Base-by-base conservation (phyloP, 164 flowering plant genomes). In the Saururus chinensis region DNA sequence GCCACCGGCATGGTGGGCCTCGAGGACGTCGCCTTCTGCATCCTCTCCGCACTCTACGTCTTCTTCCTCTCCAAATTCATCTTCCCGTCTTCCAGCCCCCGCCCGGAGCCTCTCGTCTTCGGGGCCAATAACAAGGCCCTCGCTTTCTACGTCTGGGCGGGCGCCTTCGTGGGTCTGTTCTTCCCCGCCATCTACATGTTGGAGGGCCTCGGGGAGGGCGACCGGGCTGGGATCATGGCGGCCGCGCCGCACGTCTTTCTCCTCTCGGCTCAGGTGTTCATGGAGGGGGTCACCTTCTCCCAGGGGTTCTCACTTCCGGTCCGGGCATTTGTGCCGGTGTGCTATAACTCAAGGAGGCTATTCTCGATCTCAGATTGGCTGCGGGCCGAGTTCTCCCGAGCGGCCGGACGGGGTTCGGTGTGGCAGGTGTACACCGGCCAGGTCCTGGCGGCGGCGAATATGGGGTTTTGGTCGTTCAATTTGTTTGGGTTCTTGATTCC, bases 401-500 rank as follows among this genome's bases (percentile, higher is more conserved):
- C 82, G 79, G 61, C 78, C 7, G 61, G 73, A 65, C 3, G 76
- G 45, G 11, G 80, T 20, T 73, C 80, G 9, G 56, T 57, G 4
- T 60, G 73, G 65, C 80, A 95, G 60, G 35, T 85, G 62, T 63
- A 55, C 19, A 49, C 80, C 6, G 97, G 90, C 2, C 74, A 79
- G 64, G 81, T 54, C 0, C 84, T 89, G 55, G 96, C 95, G 1
- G 51, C 79, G n/a, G 89, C 81, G 0, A 89, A 87, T 57, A 26
- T 85, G 81, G 84, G 41, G 48, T 71, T 87, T n/a, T 89, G 95
- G 96, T 64, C 80, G 54, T 89, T 80, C 70, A 89, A 89, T 77
- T 65, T 89, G 61, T 85, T 87, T 75, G 87, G 88, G 21, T 82
- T 87, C 64, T 77, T 89, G 81, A 57, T 89, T 73, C 95, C 95